phyloP scores from a whole-genome alignment of 306 rosid genomes.

The Castanea crenata region DNA sequence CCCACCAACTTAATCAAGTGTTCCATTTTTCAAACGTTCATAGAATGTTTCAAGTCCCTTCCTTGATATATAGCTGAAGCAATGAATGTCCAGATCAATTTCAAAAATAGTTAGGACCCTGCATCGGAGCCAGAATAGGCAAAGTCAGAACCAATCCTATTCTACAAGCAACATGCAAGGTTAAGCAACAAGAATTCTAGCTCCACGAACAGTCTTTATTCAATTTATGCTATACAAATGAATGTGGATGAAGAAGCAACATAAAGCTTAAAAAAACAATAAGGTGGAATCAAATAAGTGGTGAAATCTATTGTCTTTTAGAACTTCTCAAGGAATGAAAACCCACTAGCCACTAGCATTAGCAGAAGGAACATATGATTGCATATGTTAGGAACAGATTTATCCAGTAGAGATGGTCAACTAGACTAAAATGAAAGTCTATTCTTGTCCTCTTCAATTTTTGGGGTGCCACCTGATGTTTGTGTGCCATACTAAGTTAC shows the following conservation, averaged over 20 bases:
- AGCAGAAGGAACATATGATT: background rate
- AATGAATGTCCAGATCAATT: constrained; percentile 92
- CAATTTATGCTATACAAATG: background rate
- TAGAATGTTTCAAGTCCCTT: constrained; percentile 85
- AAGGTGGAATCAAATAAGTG: background rate
- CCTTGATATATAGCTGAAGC: constrained; percentile 91
- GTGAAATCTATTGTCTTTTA: background rate
- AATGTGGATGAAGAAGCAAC: background rate
- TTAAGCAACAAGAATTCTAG: background rate
- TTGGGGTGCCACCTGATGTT: background rate
- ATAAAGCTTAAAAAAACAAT: background rate
- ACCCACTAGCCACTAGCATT: background rate
- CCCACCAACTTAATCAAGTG: constrained; percentile 55
- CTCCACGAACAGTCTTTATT: background rate
- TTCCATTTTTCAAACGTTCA: constrained; percentile 70
- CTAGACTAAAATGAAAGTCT: background rate
- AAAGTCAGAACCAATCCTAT: constrained; percentile 11
- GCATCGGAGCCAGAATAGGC: constrained; percentile 15
- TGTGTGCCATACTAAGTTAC: no score
- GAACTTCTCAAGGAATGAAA: background rate
- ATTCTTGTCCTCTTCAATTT: background rate
- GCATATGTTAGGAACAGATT: background rate
- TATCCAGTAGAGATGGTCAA: background rate
- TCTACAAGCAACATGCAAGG: background rate
- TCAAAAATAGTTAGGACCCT: constrained; percentile 88